Conservation (phyloP, 352 stramenopile genomes). For the Phytophthora rubi region DNA sequence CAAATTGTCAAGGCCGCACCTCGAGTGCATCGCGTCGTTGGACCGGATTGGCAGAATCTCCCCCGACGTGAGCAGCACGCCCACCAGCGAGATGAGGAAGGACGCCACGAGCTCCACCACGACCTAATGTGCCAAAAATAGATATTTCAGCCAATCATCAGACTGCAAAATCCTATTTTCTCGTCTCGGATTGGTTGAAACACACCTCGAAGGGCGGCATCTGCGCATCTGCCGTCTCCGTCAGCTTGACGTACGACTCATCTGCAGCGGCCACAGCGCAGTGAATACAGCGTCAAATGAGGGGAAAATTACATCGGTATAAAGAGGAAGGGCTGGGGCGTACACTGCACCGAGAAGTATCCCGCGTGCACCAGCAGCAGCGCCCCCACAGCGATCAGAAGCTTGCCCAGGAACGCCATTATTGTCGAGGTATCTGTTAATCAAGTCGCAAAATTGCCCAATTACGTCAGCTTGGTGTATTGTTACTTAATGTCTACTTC, state of each 20-base stretch:
- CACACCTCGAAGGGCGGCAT: slow-evolving; percentile 68
- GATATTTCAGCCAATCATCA: slow-evolving; percentile 16
- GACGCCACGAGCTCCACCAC: slow-evolving; percentile 73
- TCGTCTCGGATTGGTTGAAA: slow-evolving; percentile 10
- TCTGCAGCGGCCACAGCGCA: slow-evolving; percentile 43
- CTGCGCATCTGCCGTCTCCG: slow-evolving; percentile 73
- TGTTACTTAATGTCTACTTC: no score
- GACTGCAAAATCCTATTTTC: background rate
- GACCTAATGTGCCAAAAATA: slow-evolving; percentile 40
- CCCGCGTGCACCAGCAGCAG: slow-evolving; percentile 76
- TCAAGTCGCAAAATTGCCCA: no score
- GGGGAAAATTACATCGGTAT: background rate
- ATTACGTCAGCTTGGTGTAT: no score
- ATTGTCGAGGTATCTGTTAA: slow-evolving; percentile 27
- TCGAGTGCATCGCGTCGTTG: slow-evolving; percentile 66
- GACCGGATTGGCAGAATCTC: slow-evolving; percentile 81
- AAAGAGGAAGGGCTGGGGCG: slow-evolving; percentile 15
- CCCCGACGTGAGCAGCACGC: slow-evolving; percentile 72
- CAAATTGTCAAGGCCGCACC: slow-evolving; percentile 37
- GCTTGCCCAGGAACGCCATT: slow-evolving; percentile 70
- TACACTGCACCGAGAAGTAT: slow-evolving; percentile 88
- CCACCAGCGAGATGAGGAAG: slow-evolving; percentile 71
- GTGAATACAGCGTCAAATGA: slow-evolving; percentile 9
- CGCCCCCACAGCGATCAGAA: slow-evolving; percentile 70
- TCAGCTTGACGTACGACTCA: slow-evolving; percentile 77